Evolutionary conservation across 192 early-diverging fungal genomes (phyloP).

Genomic region (Phycomyces nitens): DNA sequence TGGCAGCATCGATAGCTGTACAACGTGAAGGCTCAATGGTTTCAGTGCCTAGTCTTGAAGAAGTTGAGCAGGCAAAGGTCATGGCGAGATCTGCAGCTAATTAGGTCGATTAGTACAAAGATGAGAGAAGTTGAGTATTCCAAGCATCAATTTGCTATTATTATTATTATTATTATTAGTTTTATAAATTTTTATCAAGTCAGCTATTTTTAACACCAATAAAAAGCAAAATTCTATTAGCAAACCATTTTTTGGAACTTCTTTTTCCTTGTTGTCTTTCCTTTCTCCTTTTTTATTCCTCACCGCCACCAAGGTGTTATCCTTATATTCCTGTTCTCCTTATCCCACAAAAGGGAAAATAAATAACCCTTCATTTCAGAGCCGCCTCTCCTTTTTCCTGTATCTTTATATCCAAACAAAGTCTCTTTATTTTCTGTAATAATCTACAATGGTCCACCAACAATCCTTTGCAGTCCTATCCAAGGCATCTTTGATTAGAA

Average conservation of each 20-base stretch:
- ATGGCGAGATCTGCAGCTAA: too few species aligned
- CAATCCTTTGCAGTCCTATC: not conserved
- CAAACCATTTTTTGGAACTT: not conserved
- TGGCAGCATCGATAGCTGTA: conserved; percentile 66
- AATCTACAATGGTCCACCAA: not conserved
- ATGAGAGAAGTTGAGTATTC: too few species aligned
- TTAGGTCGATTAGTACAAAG: too few species aligned
- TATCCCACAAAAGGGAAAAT: too few species aligned
- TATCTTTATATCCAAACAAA: too few species aligned
- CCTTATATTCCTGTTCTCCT: too few species aligned
- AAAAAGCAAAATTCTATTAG: not conserved
- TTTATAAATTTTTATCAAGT: not conserved
- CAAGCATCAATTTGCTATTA: too few species aligned
- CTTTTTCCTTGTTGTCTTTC: not conserved
- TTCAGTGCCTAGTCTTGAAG: conserved; percentile 53
- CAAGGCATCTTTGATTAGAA: not conserved
- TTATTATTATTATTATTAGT: too few species aligned
- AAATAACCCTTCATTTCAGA: too few species aligned
- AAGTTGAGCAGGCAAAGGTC: conserved; percentile 32
- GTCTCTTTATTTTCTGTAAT: too few species aligned
- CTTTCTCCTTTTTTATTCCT: not conserved
- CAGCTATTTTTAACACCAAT: conserved; percentile 1
- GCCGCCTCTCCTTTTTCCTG: too few species aligned
- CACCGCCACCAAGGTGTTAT: too few species aligned
- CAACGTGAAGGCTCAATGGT: conserved; percentile 63